These are phyloP conservation scores for Gentiana macrophylla DNA, from an alignment of 257 asterid species.

Conservation along the genomic window DNA sequence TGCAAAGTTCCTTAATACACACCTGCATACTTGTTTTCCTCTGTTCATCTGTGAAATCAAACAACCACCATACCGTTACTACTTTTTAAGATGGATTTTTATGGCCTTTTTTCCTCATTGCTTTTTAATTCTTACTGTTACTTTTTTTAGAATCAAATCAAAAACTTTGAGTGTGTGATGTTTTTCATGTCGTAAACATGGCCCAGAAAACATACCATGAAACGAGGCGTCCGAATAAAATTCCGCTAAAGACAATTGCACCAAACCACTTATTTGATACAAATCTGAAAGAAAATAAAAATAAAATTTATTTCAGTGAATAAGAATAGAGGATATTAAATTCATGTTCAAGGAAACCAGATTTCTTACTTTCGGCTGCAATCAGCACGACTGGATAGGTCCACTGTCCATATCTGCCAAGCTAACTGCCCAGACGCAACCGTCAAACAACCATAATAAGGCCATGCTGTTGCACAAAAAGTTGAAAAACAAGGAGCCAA, in stretches of 20 bases:
- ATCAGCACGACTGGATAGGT: slow-evolving; percentile 67
- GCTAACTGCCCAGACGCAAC: slow-evolving; percentile 69
- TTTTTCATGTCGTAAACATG: too few relatives aligned
- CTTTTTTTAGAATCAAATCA: too few relatives aligned
- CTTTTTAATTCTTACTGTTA: too few relatives aligned
- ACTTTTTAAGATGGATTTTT: too few relatives aligned
- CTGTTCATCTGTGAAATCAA: too few relatives aligned
- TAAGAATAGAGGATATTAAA: not conserved
- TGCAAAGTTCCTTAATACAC: too few relatives aligned
- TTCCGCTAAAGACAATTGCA: slow-evolving; percentile 66
- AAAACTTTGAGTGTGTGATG: too few relatives aligned
- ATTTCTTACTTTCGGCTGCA: slow-evolving; percentile 68
- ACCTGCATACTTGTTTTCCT: too few relatives aligned
- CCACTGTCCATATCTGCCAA: slow-evolving; percentile 81
- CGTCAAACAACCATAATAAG: slow-evolving; percentile 49
- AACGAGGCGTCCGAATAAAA: slow-evolving; percentile 21
- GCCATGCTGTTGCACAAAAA: slow-evolving; percentile 47
- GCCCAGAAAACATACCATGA: slow-evolving; percentile 5
- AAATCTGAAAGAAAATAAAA: slow-evolving; percentile 32
- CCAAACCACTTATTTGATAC: slow-evolving; percentile 95
- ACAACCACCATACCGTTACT: too few relatives aligned
- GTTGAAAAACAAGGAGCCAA: not conserved
- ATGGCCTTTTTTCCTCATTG: too few relatives aligned
- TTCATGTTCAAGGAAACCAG: not conserved
- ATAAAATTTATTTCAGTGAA: not conserved